Conservation (phyloP, 2,329 filamentous ascomycete species). For the Aspergillus tubingensis region DNA sequence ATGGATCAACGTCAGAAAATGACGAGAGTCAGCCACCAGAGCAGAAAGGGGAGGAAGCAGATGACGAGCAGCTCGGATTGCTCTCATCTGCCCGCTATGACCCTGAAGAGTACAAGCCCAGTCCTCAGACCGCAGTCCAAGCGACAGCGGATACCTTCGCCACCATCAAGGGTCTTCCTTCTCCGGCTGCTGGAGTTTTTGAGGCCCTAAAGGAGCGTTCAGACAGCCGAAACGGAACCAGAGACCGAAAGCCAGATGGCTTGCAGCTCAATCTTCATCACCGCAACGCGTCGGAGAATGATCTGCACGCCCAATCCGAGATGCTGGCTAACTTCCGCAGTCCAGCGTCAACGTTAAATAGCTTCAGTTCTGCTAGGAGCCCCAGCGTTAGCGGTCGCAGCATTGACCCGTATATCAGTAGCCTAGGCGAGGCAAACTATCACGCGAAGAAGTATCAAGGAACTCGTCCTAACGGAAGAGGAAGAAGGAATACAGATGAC, state of each 20-base stretch:
- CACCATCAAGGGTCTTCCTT: constrained; percentile 62
- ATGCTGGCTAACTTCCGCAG: constrained; percentile 47
- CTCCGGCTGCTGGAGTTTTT: constrained; percentile 67
- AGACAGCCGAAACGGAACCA: constrained; percentile 61
- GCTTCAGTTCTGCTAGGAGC: constrained; percentile 56
- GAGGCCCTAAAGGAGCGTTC: constrained; percentile 62
- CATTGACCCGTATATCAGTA: constrained; percentile 82
- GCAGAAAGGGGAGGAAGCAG: constrained; percentile 24
- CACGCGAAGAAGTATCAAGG: constrained; percentile 56
- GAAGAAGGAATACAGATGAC: constrained; percentile 48
- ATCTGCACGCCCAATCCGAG: constrained; percentile 55
- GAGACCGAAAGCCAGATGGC: constrained; percentile 75
- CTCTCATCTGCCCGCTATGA: constrained; percentile 50
- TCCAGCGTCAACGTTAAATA: constrained; percentile 42
- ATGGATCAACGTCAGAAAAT: constrained; percentile 51
- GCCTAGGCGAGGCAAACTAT: constrained; percentile 74
- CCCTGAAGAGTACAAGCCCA: constrained; percentile 43
- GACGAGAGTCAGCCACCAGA: constrained; percentile 33
- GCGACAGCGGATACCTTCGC: constrained; percentile 65
- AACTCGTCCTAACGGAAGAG: constrained; percentile 53
- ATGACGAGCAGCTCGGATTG: constrained; percentile 28
- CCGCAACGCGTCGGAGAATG: constrained; percentile 53
- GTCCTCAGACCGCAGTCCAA: constrained; percentile 66
- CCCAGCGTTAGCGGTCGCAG: constrained; percentile 64
- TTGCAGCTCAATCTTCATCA: constrained; percentile 65